phyloP scores from a whole-genome alignment of 306 rosid species.

The Erythrophleum fordii region DNA sequence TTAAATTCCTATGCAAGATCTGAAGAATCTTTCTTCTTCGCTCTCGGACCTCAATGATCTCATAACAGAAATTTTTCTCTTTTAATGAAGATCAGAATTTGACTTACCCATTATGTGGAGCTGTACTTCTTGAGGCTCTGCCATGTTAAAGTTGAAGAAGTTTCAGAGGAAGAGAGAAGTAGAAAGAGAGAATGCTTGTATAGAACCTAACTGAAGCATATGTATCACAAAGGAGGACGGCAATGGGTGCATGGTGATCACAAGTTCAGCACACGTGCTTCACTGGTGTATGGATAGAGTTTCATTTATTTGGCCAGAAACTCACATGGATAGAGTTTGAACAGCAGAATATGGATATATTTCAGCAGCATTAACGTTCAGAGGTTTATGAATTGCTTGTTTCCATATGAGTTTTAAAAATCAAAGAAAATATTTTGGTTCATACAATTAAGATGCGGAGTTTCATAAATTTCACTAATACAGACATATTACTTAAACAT shows the following conservation, averaged over 20 bases:
- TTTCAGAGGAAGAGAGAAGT: constrained; percentile 10
- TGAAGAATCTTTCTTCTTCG: not conserved
- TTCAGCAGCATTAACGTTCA: too few relatives aligned
- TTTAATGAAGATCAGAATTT: constrained; percentile 15
- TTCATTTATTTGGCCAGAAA: too few relatives aligned
- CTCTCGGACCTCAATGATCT: not conserved
- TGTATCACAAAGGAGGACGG: not conserved
- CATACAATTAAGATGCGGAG: not conserved
- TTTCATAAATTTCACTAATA: not conserved
- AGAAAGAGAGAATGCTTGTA: not conserved
- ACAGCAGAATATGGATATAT: too few relatives aligned
- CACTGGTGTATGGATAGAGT: too few relatives aligned
- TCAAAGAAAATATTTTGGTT: not conserved
- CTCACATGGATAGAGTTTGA: too few relatives aligned
- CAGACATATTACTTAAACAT: not conserved
- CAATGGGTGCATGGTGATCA: not conserved
- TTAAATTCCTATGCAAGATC: not conserved
- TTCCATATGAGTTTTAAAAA: not conserved
- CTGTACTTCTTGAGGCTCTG: constrained; percentile 38
- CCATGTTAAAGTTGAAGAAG: constrained; percentile 35
- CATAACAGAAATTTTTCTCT: not conserved
- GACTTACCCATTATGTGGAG: constrained; percentile 36
- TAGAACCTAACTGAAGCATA: not conserved
- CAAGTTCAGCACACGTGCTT: not conserved
- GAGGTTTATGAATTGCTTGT: not conserved